Conservation (phyloP, 2,329 filamentous ascomycete species). For the Botrytis paeoniae region DNA sequence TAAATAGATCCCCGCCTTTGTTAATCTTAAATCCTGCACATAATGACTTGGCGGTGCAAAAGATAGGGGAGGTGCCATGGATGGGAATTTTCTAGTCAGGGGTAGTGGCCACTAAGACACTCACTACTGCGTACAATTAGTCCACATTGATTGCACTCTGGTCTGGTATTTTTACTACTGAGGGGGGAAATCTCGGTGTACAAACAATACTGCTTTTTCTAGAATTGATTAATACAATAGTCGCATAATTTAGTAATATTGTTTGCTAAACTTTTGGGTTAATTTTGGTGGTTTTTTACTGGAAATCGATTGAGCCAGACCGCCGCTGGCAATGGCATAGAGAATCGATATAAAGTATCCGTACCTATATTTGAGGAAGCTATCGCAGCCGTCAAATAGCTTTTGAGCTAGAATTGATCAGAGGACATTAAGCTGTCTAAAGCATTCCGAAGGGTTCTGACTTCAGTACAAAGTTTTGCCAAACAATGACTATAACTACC, state of each 20-base stretch:
- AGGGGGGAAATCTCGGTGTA: background rate
- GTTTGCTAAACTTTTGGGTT: background rate
- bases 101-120: background rate
- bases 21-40: slow-evolving; percentile 13
- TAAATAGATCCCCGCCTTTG: background rate
- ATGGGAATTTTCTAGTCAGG: slow-evolving; percentile 7
- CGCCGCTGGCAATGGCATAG: background rate
- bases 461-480: background rate
- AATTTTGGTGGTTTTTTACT: background rate
- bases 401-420: background rate
- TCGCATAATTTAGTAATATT: background rate
- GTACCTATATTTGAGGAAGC: background rate
- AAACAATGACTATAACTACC: background rate
- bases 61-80: background rate
- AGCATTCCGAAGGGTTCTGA: background rate
- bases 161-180: background rate
- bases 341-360: background rate
- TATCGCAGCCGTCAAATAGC: background rate
- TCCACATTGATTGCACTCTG: background rate
- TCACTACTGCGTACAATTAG: background rate
- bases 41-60: slow-evolving; percentile 5
- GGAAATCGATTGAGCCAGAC: background rate
- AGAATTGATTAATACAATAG: background rate
- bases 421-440: background rate
- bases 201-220: background rate